Evolutionary conservation across 306 rosid species (phyloP), one percentile per base, ranked within the genome.

Genomic region (Citrullus amarus): DNA sequence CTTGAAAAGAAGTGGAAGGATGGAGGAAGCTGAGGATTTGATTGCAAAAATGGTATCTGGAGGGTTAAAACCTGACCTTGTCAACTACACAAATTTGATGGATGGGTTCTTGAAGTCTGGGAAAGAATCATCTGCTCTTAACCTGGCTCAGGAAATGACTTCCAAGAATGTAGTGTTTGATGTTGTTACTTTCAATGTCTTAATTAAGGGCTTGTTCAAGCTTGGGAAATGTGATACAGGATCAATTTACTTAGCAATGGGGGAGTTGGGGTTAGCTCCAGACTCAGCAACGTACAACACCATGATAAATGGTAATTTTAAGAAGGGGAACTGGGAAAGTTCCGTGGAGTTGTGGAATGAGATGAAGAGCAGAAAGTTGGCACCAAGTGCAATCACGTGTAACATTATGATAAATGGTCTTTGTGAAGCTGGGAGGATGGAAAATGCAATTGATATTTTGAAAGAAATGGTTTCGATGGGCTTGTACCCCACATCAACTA

Each of bases 101-200:
- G 99, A 91, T 86, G 91, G 91, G 46, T 92, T 87, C 86, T 88
- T 92, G 77, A 88, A 86, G 81, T 85, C 80, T 71, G 92, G 92
- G 81, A 86, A 86, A 6, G 92, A 89, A 63, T 83, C 90, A 6
- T 83, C 84, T 46, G 97, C 97, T 41, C 87, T 92, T 44, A 81
- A 84, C 79, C 54, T 89, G 66, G 87, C 90, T 73, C 92, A 91
- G 85, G 97, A 89, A 88, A 87, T 95, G 97, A 82, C 79, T 60
- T 88, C 91, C 78, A 88, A 84, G 82, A 84, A 82, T 72, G 80
- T 80, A 10, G 85, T 66, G 84, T 84, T 92, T 79, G 97, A 95
- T 86, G 84, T 90, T 78, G 87, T 91, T 80, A 93, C 99, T 66
- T 95, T 86, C 83, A 95, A 95, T 88, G 97, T 87, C 79, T 84